Base-by-base conservation (phyloP, 108 stramenopile species). In the Cyclotella kingstonii region DNA sequence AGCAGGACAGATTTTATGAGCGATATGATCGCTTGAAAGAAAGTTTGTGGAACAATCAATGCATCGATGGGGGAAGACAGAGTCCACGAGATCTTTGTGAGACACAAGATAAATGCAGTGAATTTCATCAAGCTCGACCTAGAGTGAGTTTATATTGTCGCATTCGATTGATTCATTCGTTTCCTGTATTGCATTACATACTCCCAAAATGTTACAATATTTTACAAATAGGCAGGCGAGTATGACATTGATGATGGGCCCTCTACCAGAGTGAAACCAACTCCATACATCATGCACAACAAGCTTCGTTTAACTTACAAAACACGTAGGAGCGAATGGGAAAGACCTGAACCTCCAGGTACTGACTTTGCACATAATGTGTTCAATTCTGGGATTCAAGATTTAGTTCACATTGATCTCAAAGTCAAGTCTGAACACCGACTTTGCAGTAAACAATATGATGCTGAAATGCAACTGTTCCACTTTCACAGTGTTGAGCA, bases 381-480 rank as follows among this genome's bases (percentile, higher is more conserved):
- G 1, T 62, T 48, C 45, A 60, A 61, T 26, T 52, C 57, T n/a
- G 65, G 73, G 29, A 15, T 55, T 10, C 73, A 75, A 47, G 65
- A 66, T 34, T n/a, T 75, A 10, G 21, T 62, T 10, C 27, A 78
- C 49, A 81, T 83, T 8, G 82, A 85, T 39, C 57, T 88, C 45
- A 81, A 81, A 44, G 78, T 81, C 25, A 73, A 75, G 6, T 78
- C 77, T 62, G 87, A 88, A 41, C 84, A 85, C 36, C 44, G 53
- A 1, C 68, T 85, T n/a, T 70, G 83, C 36, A 82, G 84, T 3
- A 81, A 77, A 18, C 77, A 73, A 47, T 88, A 88, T 60, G 83
- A 76, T n/a, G 87, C 69, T 22, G 84, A 88, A 52, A 67, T 87
- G 50, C 79, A 76, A 27, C 40, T 79, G 12, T 61, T 25, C 19